These are phyloP conservation scores for Phytopythium oedochilum DNA, from an alignment of 352 stramenopile species.

Conservation along the genomic window DNA sequence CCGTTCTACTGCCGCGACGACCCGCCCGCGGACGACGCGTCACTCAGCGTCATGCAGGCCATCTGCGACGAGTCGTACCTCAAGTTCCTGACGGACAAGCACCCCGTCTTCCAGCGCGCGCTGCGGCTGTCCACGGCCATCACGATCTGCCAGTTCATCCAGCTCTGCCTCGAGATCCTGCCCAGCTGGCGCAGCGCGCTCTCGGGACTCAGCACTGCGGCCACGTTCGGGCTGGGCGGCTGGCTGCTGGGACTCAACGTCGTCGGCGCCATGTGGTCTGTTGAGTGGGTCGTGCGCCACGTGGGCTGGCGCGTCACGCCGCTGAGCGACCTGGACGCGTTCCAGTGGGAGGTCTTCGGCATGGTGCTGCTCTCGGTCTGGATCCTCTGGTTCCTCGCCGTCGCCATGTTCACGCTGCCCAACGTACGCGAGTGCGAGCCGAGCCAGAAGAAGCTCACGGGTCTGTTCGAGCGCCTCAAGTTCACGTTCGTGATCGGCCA, in stretches of 20 bases:
- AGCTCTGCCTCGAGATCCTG: constrained; percentile 80
- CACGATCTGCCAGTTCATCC: constrained; percentile 81
- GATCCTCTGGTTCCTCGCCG: constrained; percentile 80
- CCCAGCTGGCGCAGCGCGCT: constrained; percentile 64
- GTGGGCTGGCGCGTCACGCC: constrained; percentile 64
- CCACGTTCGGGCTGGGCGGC: constrained; percentile 54
- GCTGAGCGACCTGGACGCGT: constrained; percentile 53
- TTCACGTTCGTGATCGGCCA: constrained; percentile 78
- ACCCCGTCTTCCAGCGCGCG: constrained; percentile 81
- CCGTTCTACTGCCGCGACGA: constrained; percentile 45
- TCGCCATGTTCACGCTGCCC: constrained; percentile 56
- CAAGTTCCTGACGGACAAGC: constrained; percentile 76
- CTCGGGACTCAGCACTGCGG: constrained; percentile 35
- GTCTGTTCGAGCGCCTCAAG: constrained; percentile 78
- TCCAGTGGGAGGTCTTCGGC: constrained; percentile 80
- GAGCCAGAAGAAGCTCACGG: constrained; percentile 57
- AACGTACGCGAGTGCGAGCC: constrained; percentile 51
- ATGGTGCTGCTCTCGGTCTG: constrained; percentile 71
- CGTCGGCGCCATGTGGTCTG: constrained; percentile 53
- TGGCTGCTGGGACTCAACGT: constrained; percentile 62
- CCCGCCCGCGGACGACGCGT: constrained; percentile 15
- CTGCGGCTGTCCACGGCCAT: constrained; percentile 78
- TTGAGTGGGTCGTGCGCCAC: constrained; percentile 77
- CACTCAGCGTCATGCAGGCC: constrained; percentile 29
- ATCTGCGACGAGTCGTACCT: constrained; percentile 84